Evolutionary conservation across 1,284 basidiomycete species (phyloP).

Genomic region (Moesziomyces globuligerus): DNA sequence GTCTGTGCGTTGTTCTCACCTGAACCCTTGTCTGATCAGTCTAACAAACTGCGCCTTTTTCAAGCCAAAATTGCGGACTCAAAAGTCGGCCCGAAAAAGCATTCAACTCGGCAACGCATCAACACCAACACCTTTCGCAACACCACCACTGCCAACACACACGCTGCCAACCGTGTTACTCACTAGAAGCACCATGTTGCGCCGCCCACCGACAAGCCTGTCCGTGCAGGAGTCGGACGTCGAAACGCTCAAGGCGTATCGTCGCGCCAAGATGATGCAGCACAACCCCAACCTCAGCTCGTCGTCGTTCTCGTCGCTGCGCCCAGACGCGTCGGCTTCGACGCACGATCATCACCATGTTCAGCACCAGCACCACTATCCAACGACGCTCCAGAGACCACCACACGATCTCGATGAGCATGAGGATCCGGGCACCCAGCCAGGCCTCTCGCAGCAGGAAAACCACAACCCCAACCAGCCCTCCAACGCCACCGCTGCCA

Average conservation of each 20-base stretch:
- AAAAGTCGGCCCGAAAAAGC: background rate
- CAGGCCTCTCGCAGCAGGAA: conserved; percentile 45
- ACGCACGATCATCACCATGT: conserved; percentile 24
- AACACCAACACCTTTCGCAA: background rate
- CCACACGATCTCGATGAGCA: conserved; percentile 12
- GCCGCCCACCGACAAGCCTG: conserved; percentile 32
- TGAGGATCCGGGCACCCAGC: conserved; percentile 33
- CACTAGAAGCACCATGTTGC: conserved; percentile 25
- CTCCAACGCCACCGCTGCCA: conserved; percentile 4
- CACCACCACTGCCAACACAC: too few relatives aligned
- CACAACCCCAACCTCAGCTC: conserved; percentile 40
- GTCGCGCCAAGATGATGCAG: conserved; percentile 41
- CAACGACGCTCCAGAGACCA: conserved; percentile 1
- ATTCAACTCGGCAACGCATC: too few relatives aligned
- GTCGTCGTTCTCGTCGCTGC: conserved; percentile 35
- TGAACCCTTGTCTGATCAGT: too few relatives aligned
- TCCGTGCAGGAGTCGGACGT: conserved; percentile 47
- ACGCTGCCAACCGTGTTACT: background rate
- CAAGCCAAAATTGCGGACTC: background rate
- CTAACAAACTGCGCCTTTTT: background rate
- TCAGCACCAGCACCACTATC: conserved; percentile 15
- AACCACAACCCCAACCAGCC: conserved; percentile 47
- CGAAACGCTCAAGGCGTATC: conserved; percentile 48
- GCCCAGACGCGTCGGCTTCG: conserved; percentile 37
- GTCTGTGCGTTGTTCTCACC: background rate